phyloP scores from a whole-genome alignment of 1,139 yeast genomes.

The Geotrichum macrosporum region DNA sequence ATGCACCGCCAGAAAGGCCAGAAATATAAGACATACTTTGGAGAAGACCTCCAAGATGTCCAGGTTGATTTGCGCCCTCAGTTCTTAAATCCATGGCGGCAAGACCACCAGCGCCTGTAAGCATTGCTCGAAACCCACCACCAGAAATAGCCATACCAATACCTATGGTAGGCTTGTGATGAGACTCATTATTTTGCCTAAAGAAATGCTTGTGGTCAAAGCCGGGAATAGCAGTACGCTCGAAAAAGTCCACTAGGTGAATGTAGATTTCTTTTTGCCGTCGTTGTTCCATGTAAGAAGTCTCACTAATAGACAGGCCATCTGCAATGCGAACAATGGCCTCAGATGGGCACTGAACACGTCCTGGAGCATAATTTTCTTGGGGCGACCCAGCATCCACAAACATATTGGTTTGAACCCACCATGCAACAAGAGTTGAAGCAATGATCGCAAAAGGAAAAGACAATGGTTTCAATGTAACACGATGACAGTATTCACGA shows the following conservation, averaged over 20 bases:
- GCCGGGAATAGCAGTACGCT: conserved; percentile 15
- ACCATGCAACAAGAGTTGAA: no score
- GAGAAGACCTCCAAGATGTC: conserved; percentile 70
- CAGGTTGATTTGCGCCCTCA: conserved; percentile 49
- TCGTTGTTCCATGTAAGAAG: conserved; percentile 20
- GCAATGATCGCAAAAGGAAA: no score
- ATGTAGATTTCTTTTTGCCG: conserved; percentile 8
- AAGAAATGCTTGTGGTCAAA: conserved; percentile 11
- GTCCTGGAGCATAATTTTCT: conserved; percentile 27
- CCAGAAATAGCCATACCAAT: conserved; percentile 74
- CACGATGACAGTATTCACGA: no score
- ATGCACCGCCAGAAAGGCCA: conserved; percentile 80
- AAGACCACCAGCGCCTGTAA: conserved; percentile 72
- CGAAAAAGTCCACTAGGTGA: conserved; percentile 7
- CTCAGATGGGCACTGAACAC: conserved; percentile 25
- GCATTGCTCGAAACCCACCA: conserved; percentile 83
- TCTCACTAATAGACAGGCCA: conserved; percentile 25
- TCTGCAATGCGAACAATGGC: conserved; percentile 27
- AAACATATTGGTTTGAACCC: no score
- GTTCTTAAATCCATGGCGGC: conserved; percentile 71
- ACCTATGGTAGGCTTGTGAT: conserved; percentile 25
- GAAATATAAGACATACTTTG: conserved; percentile 70
- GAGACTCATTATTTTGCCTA: background rate
- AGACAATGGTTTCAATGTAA: background rate
- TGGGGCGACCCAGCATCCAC: conserved; percentile 3